Conservation (phyloP, 2,329 filamentous ascomycete genomes). For the Cryphonectria nitschkei region DNA sequence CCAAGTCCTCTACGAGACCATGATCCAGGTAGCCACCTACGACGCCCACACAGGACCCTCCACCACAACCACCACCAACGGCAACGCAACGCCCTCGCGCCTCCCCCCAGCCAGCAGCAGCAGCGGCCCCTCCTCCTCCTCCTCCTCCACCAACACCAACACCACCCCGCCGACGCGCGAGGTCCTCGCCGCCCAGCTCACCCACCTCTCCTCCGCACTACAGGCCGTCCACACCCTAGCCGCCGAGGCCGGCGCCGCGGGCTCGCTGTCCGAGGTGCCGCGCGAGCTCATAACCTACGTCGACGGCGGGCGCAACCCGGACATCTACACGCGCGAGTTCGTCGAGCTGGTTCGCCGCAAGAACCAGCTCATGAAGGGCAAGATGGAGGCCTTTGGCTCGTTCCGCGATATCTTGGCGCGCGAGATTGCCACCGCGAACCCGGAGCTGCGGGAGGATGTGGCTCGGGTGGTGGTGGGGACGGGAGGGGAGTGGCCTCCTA, state of each 20-base stretch:
- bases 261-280: constrained; percentile 55
- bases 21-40: constrained; percentile 66
- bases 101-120: constrained; percentile 30
- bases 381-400: constrained; percentile 61
- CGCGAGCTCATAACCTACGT: constrained; percentile 70
- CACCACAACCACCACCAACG: constrained; percentile 32
- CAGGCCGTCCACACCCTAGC: constrained; percentile 47
- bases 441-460: constrained; percentile 61
- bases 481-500: constrained; percentile 36
- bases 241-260: constrained; percentile 37
- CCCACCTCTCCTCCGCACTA: constrained; percentile 43
- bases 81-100: constrained; percentile 59
- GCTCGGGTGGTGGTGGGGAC: constrained; percentile 54
- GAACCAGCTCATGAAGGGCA: constrained; percentile 70
- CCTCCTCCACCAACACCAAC: background rate
- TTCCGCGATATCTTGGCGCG: constrained; percentile 67
- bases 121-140: constrained; percentile 22
- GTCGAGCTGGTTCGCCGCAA: constrained; percentile 68
- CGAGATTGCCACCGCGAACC: constrained; percentile 61
- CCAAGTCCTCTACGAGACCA: constrained; percentile 65
- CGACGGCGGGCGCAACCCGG: constrained; percentile 71
- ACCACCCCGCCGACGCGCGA: constrained; percentile 55
- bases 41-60: constrained; percentile 50
- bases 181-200: constrained; percentile 60
- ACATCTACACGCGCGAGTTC: constrained; percentile 76